Evolutionary conservation across 179 eudicot genomes (phyloP).

Genomic region (Corrigiola litoralis): DNA sequence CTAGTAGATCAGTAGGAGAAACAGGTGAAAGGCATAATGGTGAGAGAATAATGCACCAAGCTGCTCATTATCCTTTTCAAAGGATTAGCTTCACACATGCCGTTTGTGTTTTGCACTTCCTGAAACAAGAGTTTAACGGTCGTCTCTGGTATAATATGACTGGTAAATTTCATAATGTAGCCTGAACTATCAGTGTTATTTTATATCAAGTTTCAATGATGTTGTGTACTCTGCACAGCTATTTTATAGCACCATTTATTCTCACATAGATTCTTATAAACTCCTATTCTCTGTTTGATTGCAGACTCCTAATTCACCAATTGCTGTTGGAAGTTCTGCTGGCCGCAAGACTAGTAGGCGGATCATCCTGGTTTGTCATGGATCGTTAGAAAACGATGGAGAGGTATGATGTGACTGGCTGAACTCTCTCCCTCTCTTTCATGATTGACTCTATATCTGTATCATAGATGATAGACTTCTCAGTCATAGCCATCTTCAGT

Average conservation of each 20-base stretch:
- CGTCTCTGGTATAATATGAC: neutral
- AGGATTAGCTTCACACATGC: no score
- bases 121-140: neutral
- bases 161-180: neutral
- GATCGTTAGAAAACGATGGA: constrained; percentile 39
- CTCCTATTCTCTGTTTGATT: constrained; percentile 10
- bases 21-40: no score
- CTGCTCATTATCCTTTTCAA: no score
- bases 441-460: neutral
- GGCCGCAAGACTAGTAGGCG: constrained; percentile 66
- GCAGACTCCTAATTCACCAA: constrained; percentile 94
- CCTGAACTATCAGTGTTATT: neutral
- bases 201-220: no score
- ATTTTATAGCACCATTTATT: no score
- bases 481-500: no score
- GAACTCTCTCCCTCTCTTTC: neutral
- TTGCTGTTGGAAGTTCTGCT: constrained; percentile 69
- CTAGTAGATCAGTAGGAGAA: no score
- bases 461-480: no score
- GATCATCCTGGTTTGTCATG: constrained; percentile 76
- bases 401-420: constrained; percentile 40
- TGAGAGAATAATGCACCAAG: no score
- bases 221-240: no score
- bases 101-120: no score
- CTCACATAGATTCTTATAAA: neutral